phyloP scores from a whole-genome alignment of 1,139 yeast genomes.

The Suhomyces atakaporum region DNA sequence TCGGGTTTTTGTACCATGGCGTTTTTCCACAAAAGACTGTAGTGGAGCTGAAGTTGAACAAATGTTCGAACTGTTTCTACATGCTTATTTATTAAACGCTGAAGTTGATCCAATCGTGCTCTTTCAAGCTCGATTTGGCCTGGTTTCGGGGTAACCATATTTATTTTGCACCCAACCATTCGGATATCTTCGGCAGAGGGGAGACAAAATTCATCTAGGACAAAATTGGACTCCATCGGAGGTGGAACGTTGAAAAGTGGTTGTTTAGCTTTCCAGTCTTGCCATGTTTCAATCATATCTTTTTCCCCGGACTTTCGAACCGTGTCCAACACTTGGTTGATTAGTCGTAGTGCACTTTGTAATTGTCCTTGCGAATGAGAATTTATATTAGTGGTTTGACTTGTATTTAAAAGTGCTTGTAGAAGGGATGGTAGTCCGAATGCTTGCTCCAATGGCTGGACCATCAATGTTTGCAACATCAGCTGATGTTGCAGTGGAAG shows the following conservation, averaged over 20 bases:
- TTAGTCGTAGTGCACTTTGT: not conserved
- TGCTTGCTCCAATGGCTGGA: constrained; percentile 11
- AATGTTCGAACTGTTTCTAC: constrained; percentile 10
- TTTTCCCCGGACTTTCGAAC: not conserved
- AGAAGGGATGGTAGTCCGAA: constrained; percentile 10
- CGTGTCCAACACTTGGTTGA: constrained; percentile 2
- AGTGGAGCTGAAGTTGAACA: constrained; percentile 17
- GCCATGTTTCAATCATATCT: constrained; percentile 1
- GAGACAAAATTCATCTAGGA: not conserved
- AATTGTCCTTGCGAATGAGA: constrained; percentile 2
- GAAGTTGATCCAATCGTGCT: not conserved
- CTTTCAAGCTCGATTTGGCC: not conserved
- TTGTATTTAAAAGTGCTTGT: constrained; percentile 8
- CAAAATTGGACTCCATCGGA: not conserved
- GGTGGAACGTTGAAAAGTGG: not conserved
- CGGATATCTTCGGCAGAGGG: constrained; percentile 5
- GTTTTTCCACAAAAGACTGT: constrained; percentile 21
- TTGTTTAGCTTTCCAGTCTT: not conserved
- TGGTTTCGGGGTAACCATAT: not conserved
- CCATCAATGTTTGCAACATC: not conserved
- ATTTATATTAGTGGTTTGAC: not conserved
- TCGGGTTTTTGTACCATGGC: constrained; percentile 16
- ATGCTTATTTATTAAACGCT: not conserved
- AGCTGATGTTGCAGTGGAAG: not conserved
- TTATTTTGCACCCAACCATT: constrained; percentile 9